Conservation (phyloP, 768 basidiomycete genomes). For the Tylopilus sp. region DNA sequence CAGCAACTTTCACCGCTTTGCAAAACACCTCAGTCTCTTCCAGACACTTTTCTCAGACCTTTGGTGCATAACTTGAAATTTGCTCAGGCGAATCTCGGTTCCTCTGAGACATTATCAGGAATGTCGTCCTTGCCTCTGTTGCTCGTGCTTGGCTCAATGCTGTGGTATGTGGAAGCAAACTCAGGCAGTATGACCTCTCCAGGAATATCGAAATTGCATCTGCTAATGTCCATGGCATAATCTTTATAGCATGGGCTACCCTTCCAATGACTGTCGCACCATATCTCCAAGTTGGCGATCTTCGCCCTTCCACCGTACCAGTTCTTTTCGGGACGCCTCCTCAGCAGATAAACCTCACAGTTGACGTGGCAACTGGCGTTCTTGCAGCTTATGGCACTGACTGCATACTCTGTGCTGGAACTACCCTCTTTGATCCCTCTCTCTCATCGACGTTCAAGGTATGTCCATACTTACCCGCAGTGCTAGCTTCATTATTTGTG, state of each 20-base stretch:
- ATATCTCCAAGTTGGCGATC: constrained; percentile 9
- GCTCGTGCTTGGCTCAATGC: constrained; percentile 1
- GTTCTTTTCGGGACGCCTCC: constrained; percentile 26
- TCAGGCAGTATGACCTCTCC: constrained; percentile 10
- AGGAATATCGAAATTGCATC: neutral
- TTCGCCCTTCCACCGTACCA: constrained; percentile 14
- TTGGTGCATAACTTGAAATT: too few species aligned
- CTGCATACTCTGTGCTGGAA: constrained; percentile 26
- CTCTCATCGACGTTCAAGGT: constrained; percentile 26
- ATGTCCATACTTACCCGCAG: neutral
- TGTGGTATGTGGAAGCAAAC: constrained; percentile 12
- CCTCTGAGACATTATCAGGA: neutral
- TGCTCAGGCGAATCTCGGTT: neutral
- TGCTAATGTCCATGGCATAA: neutral
- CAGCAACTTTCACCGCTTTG: too few species aligned
- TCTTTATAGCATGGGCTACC: constrained; percentile 22
- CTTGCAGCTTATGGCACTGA: constrained; percentile 20
- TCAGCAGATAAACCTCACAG: constrained; percentile 26
- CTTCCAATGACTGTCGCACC: constrained; percentile 22
- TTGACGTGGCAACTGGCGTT: constrained; percentile 10
- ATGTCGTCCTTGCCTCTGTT: neutral
- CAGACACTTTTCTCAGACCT: neutral
- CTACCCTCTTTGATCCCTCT: constrained; percentile 16
- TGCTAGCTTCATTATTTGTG: neutral
- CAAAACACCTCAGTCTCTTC: too few species aligned